Percentiles rank a stretch among this genome's conserved stretches.
Conservation (phyloP, 257 asterid genomes). For the Solanum chilense region DNA sequence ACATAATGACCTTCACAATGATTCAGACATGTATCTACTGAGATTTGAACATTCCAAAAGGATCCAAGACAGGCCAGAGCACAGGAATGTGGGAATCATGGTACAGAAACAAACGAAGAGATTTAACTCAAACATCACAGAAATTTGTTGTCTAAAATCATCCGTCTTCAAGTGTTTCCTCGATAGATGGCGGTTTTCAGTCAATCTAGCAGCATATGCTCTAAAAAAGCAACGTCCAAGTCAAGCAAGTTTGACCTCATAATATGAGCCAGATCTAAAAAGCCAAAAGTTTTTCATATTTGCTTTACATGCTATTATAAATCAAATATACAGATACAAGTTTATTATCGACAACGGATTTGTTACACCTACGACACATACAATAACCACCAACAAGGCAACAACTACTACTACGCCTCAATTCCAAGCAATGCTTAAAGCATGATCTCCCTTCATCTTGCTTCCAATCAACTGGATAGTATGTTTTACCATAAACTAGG, state of each 20-base stretch:
- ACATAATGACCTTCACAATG: neutral
- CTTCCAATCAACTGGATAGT: neutral
- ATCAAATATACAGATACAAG: neutral
- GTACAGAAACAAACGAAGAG: neutral
- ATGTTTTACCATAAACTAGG: neutral
- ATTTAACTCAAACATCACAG: neutral
- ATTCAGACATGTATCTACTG: neutral
- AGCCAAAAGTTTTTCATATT: neutral
- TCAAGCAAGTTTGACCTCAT: neutral
- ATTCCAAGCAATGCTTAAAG: neutral
- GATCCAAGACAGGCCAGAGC: neutral
- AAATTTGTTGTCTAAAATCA: neutral
- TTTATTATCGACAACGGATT: neutral
- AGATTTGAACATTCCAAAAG: neutral
- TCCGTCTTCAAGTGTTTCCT: neutral
- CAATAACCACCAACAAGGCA: neutral
- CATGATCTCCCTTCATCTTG: neutral
- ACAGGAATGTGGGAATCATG: neutral
- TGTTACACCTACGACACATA: neutral
- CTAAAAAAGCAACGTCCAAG: neutral
- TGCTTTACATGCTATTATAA: neutral
- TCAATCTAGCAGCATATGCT: neutral
- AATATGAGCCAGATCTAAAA: neutral
- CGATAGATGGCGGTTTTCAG: neutral
- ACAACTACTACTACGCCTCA: neutral